Evolutionary conservation across 768 basidiomycete genomes (phyloP), one percentile per base, ranked within the genome.

Genomic region (Mycena leptocephala): DNA sequence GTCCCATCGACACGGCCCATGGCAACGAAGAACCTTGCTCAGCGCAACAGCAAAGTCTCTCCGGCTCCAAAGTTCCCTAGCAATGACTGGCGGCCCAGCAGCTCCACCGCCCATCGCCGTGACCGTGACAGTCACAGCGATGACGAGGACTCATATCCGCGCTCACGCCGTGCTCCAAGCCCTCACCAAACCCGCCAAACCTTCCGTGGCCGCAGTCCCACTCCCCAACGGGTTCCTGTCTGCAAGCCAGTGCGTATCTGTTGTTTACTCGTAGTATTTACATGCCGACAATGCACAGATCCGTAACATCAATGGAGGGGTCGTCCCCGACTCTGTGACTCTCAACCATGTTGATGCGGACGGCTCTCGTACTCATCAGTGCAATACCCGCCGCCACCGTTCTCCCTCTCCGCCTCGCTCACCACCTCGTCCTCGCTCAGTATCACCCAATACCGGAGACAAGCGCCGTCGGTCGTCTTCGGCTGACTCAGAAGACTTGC

Each of bases 11-110:
- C 70, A 5, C 58, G 70, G 7, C 70, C 70, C 8, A 22, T 28
- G 20, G 59, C 48, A 6, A 64, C 59, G 55, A 74, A 74, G 26
- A 66, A 55, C 22, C 73, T 74, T 39, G 73, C 35, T 3, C 63
- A 74, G 37, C 73, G 65, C 55, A 24, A 33, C 48, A 51, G 26
- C 35, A 30, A 39, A 18, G 65, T 69, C 41, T 66, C 73, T 48
- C n/a, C 22, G 4, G 18, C 66, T 58, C 24, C 66, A 5, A 53
- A 67, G 22, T 68, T 68, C 35, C 35, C 66, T 5, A 56, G 66
- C 48, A 5, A 6, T 4, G 67, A 39, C 37, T 41, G 35, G 55
- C 56, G 26, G 13, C 10, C 51, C 7, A 6, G 0, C 0, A 51
- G 9, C 2, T n/a, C n/a, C n/a, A n/a, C n/a, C n/a, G n/a, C n/a